A percentile compares a stretch with the other conserved stretches of the same genome.
Evolutionary conservation across 306 rosid species (phyloP).

Genomic region (Lathyrus tuberosus): DNA sequence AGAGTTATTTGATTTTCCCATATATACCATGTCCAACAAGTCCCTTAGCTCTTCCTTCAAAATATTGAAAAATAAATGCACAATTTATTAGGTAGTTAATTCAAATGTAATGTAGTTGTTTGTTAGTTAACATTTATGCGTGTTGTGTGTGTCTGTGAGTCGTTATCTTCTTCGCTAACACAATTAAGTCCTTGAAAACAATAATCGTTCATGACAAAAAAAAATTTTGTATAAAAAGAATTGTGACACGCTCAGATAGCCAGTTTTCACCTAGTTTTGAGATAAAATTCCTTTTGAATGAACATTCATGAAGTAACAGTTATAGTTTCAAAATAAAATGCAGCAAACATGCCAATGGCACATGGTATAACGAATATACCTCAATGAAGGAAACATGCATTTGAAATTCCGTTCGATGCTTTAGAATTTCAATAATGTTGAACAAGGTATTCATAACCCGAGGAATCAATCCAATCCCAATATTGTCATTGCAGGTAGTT

Average conservation of each 20-base stretch:
- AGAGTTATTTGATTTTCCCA: constrained; percentile 57
- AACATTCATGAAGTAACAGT: constrained; percentile 16
- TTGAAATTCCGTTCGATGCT: constrained; percentile 75
- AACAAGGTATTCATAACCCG: too few species aligned
- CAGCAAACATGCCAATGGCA: background rate
- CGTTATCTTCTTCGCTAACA: too few species aligned
- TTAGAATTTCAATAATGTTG: constrained; percentile 65
- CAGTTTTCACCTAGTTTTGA: constrained; percentile 27
- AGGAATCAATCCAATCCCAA: constrained; percentile 58
- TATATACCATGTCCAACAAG: constrained; percentile 62
- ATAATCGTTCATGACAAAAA: too few species aligned
- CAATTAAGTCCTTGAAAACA: too few species aligned
- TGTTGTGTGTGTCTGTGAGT: too few species aligned
- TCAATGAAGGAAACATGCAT: constrained; percentile 81
- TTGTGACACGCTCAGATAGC: constrained; percentile 21
- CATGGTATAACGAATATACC: too few species aligned
- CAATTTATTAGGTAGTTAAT: background rate
- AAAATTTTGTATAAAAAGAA: too few species aligned
- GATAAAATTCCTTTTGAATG: constrained; percentile 20
- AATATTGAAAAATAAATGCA: constrained; percentile 59
- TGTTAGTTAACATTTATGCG: too few species aligned
- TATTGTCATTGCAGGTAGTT: constrained; percentile 65
- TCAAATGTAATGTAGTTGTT: too few species aligned
- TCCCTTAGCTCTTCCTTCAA: constrained; percentile 83
- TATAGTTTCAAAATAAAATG: constrained; percentile 1